Percentiles rank a stretch among this genome's conserved stretches.
These are phyloP conservation scores for Colletotrichum scovillei DNA, from an alignment of 2,329 filamentous ascomycete genomes.

Conservation along the genomic window DNA sequence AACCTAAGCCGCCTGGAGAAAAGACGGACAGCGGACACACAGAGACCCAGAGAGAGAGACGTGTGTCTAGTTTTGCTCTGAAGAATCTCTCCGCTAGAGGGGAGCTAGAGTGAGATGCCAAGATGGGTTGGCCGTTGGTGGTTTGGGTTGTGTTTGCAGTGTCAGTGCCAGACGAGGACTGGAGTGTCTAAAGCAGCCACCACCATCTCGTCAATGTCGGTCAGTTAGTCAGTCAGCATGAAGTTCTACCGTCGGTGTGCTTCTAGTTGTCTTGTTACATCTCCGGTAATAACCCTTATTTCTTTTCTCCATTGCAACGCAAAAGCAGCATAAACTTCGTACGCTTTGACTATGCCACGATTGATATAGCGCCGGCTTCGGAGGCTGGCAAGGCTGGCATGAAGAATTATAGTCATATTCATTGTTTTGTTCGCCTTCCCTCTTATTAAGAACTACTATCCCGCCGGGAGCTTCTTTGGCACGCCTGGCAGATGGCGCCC, in stretches of 20 bases:
- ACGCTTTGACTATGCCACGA: background rate
- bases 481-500: conserved; percentile 12
- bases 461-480: background rate
- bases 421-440: background rate
- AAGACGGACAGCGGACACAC: background rate
- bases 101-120: background rate
- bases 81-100: background rate
- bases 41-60: background rate
- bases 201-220: background rate
- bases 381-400: conserved; percentile 11
- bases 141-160: background rate
- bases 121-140: background rate
- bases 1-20: conserved; percentile 3
- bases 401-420: background rate
- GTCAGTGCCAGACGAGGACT: background rate
- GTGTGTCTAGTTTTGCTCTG: background rate
- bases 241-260: background rate
- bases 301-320: background rate
- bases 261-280: background rate
- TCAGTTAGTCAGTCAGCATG: background rate
- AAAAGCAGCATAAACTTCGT: background rate
- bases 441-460: background rate
- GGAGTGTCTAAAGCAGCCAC: background rate
- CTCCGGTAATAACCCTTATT: background rate
- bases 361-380: conserved; percentile 17